Evolutionary conservation across 768 basidiomycete genomes (phyloP).

Genomic region (Suillus bovinus): DNA sequence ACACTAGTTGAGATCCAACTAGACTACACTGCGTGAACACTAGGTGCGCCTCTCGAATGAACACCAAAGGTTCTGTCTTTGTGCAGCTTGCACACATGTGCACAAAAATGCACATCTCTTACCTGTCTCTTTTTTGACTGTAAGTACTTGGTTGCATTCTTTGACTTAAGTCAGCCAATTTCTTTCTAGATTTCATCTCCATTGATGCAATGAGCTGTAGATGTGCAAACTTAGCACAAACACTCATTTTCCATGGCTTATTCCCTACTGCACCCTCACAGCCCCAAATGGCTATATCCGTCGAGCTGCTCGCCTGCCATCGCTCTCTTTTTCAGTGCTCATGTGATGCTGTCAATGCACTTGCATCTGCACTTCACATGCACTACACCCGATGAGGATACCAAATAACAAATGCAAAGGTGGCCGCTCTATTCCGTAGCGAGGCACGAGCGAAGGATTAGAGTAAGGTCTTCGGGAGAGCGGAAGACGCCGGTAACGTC

Average conservation of each 20-base stretch:
- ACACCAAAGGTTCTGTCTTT: not conserved
- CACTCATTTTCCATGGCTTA: constrained; percentile 31
- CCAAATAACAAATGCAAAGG: not conserved
- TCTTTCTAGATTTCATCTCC: constrained; percentile 18
- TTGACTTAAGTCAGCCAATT: not conserved
- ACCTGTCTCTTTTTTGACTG: not conserved
- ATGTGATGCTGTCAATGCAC: constrained; percentile 12
- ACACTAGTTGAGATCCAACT: not conserved
- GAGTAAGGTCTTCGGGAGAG: no score
- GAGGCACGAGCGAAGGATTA: no score
- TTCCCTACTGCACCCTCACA: constrained; percentile 30
- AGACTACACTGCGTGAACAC: not conserved
- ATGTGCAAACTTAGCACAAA: constrained; percentile 21
- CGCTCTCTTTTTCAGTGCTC: constrained; percentile 31
- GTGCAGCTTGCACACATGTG: not conserved
- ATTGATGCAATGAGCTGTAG: constrained; percentile 18
- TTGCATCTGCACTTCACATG: constrained; percentile 1
- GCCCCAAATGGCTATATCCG: constrained; percentile 19
- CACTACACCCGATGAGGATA: not conserved
- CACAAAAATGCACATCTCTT: not conserved
- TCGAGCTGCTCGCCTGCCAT: constrained; percentile 36
- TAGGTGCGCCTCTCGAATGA: not conserved
- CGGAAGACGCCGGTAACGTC: no score
- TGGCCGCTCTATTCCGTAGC: no score
- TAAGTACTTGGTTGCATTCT: not conserved